Conservation (phyloP, 345 rosid species). For the Trapa bicornis region DNA sequence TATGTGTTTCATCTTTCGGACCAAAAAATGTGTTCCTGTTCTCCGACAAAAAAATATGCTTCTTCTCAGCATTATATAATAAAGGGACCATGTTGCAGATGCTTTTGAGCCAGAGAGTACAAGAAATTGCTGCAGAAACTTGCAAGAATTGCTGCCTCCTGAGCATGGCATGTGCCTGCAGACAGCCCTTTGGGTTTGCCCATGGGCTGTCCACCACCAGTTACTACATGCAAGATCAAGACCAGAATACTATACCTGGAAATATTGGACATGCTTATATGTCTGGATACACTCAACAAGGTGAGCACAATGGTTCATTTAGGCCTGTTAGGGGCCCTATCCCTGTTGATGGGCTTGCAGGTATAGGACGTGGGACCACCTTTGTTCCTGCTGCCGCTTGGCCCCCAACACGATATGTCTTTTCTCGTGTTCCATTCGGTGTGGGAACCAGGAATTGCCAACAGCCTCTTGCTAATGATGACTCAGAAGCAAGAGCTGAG, state of each 20-base stretch:
- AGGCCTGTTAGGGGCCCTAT: conserved; percentile 86
- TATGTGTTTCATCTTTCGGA: background rate
- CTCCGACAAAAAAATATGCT: no score
- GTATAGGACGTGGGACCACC: conserved; percentile 78
- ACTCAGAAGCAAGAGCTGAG: conserved; percentile 64
- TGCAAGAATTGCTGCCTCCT: conserved; percentile 72
- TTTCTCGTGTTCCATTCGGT: conserved; percentile 81
- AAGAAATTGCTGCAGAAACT: conserved; percentile 72
- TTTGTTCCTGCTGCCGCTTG: conserved; percentile 69
- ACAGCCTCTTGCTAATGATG: conserved; percentile 71
- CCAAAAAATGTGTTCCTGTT: no score
- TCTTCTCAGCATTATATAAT: background rate
- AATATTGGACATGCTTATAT: conserved; percentile 54
- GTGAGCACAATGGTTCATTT: conserved; percentile 56
- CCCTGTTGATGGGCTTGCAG: conserved; percentile 91
- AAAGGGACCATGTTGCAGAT: conserved; percentile 29
- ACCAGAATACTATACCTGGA: conserved; percentile 38
- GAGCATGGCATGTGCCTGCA: conserved; percentile 67
- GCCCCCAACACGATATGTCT: conserved; percentile 87
- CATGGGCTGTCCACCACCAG: conserved; percentile 39
- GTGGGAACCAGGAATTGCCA: conserved; percentile 66
- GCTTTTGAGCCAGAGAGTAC: conserved; percentile 87
- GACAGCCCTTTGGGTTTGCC: conserved; percentile 58
- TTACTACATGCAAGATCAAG: conserved; percentile 70
- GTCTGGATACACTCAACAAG: conserved; percentile 50